Evolutionary conservation across 768 basidiomycete genomes (phyloP).

Genomic region (Cystofilobasidium ferigula): DNA sequence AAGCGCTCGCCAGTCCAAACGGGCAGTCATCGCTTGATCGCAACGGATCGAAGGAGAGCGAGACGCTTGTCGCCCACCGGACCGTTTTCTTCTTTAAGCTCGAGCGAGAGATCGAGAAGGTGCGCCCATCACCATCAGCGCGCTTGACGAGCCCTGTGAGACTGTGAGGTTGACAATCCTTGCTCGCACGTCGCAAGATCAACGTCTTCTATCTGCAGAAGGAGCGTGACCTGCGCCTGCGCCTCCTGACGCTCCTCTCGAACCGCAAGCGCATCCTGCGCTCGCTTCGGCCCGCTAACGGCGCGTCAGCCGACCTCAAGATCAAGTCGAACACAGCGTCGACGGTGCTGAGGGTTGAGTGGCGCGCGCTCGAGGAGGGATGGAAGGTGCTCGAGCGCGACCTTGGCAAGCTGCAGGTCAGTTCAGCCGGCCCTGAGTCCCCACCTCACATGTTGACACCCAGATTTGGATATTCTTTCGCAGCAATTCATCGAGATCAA

Average conservation of each 20-base stretch:
- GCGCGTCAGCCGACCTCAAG: not conserved
- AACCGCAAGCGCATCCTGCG: conserved; percentile 65
- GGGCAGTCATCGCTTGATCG: not conserved
- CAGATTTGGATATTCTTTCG: too few species aligned
- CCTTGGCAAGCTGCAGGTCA: conserved; percentile 84
- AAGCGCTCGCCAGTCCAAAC: not conserved
- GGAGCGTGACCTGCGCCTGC: conserved; percentile 82
- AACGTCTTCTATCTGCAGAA: conserved; percentile 96
- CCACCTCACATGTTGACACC: too few species aligned
- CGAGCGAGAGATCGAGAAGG: conserved; percentile 94
- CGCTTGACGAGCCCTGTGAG: not conserved
- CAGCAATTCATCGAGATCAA: conserved; percentile 97
- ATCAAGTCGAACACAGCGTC: not conserved
- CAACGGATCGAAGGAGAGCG: conserved; percentile 49
- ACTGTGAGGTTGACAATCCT: not conserved
- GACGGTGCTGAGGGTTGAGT: conserved; percentile 57
- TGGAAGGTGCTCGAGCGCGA: conserved; percentile 89
- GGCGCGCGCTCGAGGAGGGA: conserved; percentile 92
- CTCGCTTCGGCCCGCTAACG: conserved; percentile 7
- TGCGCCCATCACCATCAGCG: conserved; percentile 34
- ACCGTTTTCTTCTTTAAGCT: conserved; percentile 98
- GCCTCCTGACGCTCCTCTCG: conserved; percentile 83
- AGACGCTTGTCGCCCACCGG: conserved; percentile 85
- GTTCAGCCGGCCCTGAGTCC: too few species aligned
- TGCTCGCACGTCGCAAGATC: conserved; percentile 54